Evolutionary conservation across 164 flowering plant species (phyloP).

Genomic region (Berberis vulgaris): DNA sequence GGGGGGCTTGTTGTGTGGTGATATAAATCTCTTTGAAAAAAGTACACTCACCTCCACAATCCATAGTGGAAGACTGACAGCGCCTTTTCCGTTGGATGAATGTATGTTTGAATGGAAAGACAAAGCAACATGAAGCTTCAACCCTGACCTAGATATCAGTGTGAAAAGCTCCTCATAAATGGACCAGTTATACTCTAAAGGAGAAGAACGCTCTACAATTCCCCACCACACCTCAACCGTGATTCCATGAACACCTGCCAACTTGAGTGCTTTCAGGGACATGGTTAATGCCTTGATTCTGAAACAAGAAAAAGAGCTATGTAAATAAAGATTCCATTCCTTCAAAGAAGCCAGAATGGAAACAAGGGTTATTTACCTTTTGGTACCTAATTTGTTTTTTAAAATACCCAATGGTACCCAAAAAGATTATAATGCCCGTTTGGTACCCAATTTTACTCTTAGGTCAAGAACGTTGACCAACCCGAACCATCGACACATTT

Average conservation of each 20-base stretch:
- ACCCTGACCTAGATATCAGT: slow-evolving; percentile 33
- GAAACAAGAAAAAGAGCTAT: slow-evolving; percentile 12
- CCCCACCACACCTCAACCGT: slow-evolving; percentile 73
- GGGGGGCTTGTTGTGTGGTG: too few species aligned
- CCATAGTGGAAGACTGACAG: slow-evolving; percentile 45
- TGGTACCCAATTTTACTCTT: too few species aligned
- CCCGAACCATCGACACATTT: too few species aligned
- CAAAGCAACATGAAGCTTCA: slow-evolving; percentile 53
- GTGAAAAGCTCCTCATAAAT: slow-evolving; percentile 44
- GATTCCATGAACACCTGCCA: slow-evolving; percentile 61
- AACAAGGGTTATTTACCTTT: neutral
- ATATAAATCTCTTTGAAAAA: too few species aligned
- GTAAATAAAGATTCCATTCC: slow-evolving; percentile 1
- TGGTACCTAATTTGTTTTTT: too few species aligned
- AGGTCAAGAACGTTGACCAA: too few species aligned
- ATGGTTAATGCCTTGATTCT: slow-evolving; percentile 40
- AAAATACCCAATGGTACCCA: too few species aligned
- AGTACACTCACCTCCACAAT: slow-evolving; percentile 29
- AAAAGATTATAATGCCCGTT: too few species aligned
- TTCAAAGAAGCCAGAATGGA: neutral
- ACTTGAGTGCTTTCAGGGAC: slow-evolving; percentile 56
- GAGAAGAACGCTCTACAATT: slow-evolving; percentile 47
- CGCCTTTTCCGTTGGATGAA: slow-evolving; percentile 22
- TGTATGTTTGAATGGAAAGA: slow-evolving; percentile 42
- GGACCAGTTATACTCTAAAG: slow-evolving; percentile 43